A percentile compares a stretch with the other conserved stretches of the same genome.
phyloP scores from a whole-genome alignment of 805 yeast species.

The Starmerella geochares region DNA sequence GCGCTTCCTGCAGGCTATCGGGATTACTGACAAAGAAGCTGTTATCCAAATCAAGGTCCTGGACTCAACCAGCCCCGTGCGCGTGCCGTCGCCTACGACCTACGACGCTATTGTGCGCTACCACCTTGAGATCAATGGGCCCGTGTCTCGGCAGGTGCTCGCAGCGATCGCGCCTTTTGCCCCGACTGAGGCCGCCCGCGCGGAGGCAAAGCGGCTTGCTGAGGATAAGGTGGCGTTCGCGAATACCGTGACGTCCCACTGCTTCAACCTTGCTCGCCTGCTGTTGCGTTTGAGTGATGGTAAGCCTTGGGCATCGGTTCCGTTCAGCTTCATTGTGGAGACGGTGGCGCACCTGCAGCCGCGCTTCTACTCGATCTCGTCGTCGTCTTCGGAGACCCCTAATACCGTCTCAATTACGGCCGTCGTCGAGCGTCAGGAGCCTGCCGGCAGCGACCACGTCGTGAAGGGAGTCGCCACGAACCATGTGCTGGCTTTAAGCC shows the following conservation, averaged over 20 bases:
- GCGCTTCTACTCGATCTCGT: conserved; percentile 91
- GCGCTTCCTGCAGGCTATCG: conserved; percentile 55
- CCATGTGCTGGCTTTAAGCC: conserved; percentile 62
- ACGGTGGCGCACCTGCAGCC: conserved; percentile 74
- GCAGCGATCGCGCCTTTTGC: conserved; percentile 69
- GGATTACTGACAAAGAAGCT: conserved; percentile 43
- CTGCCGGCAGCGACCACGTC: conserved; percentile 32
- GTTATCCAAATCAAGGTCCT: conserved; percentile 57
- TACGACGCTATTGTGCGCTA: conserved; percentile 76
- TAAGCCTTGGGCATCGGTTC: conserved; percentile 60
- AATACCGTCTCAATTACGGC: conserved; percentile 75
- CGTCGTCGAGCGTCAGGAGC: conserved; percentile 60
- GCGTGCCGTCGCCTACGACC: conserved; percentile 57
- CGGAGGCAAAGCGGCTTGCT: conserved; percentile 43
- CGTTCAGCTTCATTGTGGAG: conserved; percentile 78
- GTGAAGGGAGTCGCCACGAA: conserved; percentile 87
- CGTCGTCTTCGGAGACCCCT: conserved; percentile 72
- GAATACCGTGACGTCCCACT: conserved; percentile 47
- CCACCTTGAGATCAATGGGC: conserved; percentile 83
- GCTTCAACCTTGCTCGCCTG: conserved; percentile 67
- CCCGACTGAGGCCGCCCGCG: conserved; percentile 51
- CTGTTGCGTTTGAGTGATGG: conserved; percentile 53
- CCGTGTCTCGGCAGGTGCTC: conserved; percentile 81
- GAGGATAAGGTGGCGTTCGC: conserved; percentile 63
- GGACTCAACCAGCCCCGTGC: conserved; percentile 43